Percentiles rank a stretch among this genome's conserved stretches.
Conservation (phyloP, 2,329 filamentous ascomycete species). For the Xylariomycetidae sp. region DNA sequence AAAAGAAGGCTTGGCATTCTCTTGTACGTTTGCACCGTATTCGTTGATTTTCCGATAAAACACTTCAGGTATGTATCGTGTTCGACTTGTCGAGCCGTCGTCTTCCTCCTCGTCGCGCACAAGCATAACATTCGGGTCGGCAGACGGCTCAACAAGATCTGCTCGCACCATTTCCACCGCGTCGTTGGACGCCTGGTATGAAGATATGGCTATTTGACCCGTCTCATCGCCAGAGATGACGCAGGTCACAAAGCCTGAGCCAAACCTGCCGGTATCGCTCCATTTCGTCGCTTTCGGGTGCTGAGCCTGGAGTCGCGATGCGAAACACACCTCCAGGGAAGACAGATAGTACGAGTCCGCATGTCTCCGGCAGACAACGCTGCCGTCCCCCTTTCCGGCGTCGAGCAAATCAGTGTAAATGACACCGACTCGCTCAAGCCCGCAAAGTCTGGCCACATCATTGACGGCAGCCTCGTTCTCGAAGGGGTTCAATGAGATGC, state of each 20-base stretch:
- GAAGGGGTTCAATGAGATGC: constrained; percentile 81
- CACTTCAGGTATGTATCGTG: constrained; percentile 92
- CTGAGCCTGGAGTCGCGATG: constrained; percentile 79
- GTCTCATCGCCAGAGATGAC: constrained; percentile 89
- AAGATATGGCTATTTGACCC: constrained; percentile 81
- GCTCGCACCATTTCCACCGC: constrained; percentile 96
- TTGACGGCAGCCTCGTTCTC: constrained; percentile 79
- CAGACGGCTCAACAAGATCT: constrained; percentile 91
- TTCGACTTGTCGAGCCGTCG: constrained; percentile 60
- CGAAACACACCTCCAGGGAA: constrained; percentile 87
- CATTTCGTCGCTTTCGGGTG: constrained; percentile 91
- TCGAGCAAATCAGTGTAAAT: constrained; percentile 93
- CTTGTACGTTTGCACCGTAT: constrained; percentile 91
- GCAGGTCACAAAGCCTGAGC: constrained; percentile 96
- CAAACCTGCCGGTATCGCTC: constrained; percentile 91
- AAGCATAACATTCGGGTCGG: constrained; percentile 89
- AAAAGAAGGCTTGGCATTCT: constrained; percentile 94
- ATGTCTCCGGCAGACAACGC: constrained; percentile 91
- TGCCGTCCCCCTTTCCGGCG: constrained; percentile 74
- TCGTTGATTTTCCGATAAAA: constrained; percentile 96
- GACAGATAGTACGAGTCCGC: constrained; percentile 92
- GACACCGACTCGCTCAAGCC: constrained; percentile 82
- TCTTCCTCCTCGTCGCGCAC: constrained; percentile 90
- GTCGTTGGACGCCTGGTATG: constrained; percentile 93
- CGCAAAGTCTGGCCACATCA: constrained; percentile 74